Percentiles rank a stretch among this genome's conserved stretches.
These are phyloP conservation scores for Scedosporium minutisporum DNA, from an alignment of 2,329 filamentous ascomycete species.

Conservation along the genomic window DNA sequence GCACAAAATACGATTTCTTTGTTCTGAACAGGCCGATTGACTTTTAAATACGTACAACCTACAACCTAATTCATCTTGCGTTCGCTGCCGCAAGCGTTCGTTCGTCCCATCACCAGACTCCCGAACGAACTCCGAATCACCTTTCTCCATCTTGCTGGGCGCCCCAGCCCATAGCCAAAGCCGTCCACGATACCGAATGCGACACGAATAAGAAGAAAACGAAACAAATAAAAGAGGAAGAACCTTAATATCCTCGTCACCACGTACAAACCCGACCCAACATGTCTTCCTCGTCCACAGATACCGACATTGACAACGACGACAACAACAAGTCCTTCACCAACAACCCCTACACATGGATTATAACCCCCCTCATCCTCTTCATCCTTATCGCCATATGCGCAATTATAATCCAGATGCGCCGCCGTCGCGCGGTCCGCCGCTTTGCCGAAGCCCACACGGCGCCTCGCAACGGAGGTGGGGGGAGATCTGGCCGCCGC, in stretches of 20 bases:
- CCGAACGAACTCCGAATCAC: no score
- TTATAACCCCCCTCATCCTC: slow-evolving; percentile 18
- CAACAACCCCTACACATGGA: slow-evolving; percentile 4
- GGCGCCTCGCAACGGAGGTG: neutral
- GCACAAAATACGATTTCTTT: no score
- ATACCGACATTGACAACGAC: neutral
- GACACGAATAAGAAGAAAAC: no score
- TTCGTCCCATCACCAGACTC: no score
- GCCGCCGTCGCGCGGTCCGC: slow-evolving; percentile 8
- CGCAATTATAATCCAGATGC: slow-evolving; percentile 14
- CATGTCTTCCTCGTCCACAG: neutral
- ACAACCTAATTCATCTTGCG: no score
- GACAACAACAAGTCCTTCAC: neutral
- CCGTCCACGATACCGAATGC: no score
- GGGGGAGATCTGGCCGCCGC: neutral
- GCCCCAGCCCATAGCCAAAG: no score
- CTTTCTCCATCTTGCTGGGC: no score
- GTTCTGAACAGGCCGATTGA: no score
- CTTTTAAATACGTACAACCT: no score
- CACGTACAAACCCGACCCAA: neutral
- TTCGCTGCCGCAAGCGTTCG: no score
- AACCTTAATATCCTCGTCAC: neutral
- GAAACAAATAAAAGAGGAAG: neutral
- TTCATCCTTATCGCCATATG: slow-evolving; percentile 18
- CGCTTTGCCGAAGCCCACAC: neutral